Conservation (phyloP, 2,329 filamentous ascomycete genomes). For the Alternaria arborescens region DNA sequence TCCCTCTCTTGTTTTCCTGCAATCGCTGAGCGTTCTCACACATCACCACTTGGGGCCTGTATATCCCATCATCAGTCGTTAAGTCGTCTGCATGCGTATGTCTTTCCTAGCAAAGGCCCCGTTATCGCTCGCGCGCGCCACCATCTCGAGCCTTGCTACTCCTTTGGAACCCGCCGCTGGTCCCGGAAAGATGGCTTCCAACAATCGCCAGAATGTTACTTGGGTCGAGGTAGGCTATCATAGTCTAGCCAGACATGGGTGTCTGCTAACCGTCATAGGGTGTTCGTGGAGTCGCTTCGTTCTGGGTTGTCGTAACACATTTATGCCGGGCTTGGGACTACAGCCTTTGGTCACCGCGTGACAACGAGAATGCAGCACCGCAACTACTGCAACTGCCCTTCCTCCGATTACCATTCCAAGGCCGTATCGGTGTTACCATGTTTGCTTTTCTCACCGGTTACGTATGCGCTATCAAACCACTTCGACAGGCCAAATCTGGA, state of each 20-base stretch:
- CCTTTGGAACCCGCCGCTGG: slow-evolving; percentile 19
- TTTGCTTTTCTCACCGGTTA: slow-evolving; percentile 66
- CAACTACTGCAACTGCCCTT: slow-evolving; percentile 61
- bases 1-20: slow-evolving; percentile 18
- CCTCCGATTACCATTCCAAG: slow-evolving; percentile 65
- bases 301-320: slow-evolving; percentile 63
- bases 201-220: slow-evolving; percentile 50
- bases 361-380: slow-evolving; percentile 53
- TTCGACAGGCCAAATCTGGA: slow-evolving; percentile 60
- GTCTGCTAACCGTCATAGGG: slow-evolving; percentile 49
- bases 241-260: background rate
- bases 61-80: slow-evolving; percentile 18
- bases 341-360: slow-evolving; percentile 59
- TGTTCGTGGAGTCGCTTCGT: slow-evolving; percentile 62
- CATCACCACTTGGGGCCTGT: slow-evolving; percentile 10
- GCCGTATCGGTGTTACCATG: slow-evolving; percentile 64
- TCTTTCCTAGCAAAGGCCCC: slow-evolving; percentile 37
- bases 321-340: slow-evolving; percentile 62
- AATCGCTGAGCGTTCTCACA: slow-evolving; percentile 12
- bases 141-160: slow-evolving; percentile 27
- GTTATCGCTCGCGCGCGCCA: slow-evolving; percentile 37
- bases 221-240: slow-evolving; percentile 51
- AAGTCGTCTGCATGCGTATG: slow-evolving; percentile 35
- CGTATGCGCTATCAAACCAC: slow-evolving; percentile 64
- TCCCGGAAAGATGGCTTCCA: slow-evolving; percentile 35